Percentiles rank a stretch among this genome's conserved stretches.
Evolutionary conservation across 495 filamentous ascomycete genomes (phyloP).

Genomic region (Penicillium salamii): DNA sequence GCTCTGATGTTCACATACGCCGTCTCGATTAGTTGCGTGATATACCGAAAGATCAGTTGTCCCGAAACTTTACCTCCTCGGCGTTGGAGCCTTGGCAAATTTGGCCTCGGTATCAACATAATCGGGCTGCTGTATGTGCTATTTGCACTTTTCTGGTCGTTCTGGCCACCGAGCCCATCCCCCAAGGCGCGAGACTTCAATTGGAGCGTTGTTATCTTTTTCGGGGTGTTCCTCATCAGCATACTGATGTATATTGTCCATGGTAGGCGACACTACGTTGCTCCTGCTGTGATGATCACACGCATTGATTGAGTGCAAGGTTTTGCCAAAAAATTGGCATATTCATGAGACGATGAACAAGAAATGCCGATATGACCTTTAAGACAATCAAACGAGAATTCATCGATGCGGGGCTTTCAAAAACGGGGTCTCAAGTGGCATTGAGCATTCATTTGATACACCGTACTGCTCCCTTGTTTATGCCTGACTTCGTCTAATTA

Average conservation of each 20-base stretch:
- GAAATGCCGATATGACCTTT: neutral
- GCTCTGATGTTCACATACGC: constrained; percentile 41
- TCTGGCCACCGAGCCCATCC: constrained; percentile 37
- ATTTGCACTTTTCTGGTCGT: constrained; percentile 43
- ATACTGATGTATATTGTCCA: constrained; percentile 31
- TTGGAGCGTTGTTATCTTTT: constrained; percentile 45
- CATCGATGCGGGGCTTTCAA: too few relatives aligned
- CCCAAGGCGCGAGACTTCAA: constrained; percentile 49
- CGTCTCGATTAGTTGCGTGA: constrained; percentile 38
- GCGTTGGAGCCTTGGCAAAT: constrained; percentile 40
- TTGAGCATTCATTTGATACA: too few relatives aligned
- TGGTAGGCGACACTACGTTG: constrained; percentile 25
- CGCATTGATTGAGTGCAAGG: neutral
- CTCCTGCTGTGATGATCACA: constrained; percentile 22
- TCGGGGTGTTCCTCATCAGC: constrained; percentile 32
- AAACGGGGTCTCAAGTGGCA: too few relatives aligned
- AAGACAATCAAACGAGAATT: too few relatives aligned
- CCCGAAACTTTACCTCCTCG: constrained; percentile 37
- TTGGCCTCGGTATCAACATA: constrained; percentile 33
- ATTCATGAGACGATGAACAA: neutral
- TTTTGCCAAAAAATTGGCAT: too few relatives aligned
- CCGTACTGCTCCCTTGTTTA: too few relatives aligned
- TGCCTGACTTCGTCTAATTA: too few relatives aligned
- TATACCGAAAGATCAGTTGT: constrained; percentile 34
- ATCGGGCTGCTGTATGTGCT: constrained; percentile 32